Evolutionary conservation across 495 filamentous ascomycete species (phyloP), one percentile per base, ranked within the genome.

Genomic region (Podospora pseudoanserina): DNA sequence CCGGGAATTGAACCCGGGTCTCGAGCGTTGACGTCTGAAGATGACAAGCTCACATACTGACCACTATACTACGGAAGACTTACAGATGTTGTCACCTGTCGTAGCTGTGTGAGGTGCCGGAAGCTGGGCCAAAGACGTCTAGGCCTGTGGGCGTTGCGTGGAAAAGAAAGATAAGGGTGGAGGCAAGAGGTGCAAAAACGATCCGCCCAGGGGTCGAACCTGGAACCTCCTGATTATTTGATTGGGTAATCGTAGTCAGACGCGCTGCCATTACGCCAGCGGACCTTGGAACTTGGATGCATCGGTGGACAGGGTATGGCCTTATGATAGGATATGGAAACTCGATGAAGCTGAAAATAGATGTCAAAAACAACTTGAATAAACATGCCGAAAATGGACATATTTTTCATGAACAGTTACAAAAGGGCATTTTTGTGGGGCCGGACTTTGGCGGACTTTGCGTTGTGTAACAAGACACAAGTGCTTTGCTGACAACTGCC

Each of bases 41-140:
- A 26, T 58, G 55, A 58, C 55, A 58, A 58, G 55, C 55, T 58
- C 55, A 58, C 55, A 58, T 58, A 58, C 55, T 58, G 55, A 58
- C 55, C 55, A 58, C 55, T 58, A 58, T 58, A 58, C 55, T 58
- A 58, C 55, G 55, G 55, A 58, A 58, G 55, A 58, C 6, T 58
- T 58, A 2, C 55, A 58, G 55, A 26, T 58, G 55, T 58, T 4
- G 13, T 58, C 55, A 58, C 18, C n/a, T 58, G 55, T 20, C 18
- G 55, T 58, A 58, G 55, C 11, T 58, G 55, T 20, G 55, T 4
- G 5, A 19, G 18, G 0, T 19, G 5, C 1, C 55, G 55, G 13
- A 58, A 15, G 7, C 3, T 58, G 55, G 55, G 55, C 23, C 20
- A 4, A 58, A 49, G 39, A 7, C 7, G 30, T 4, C 30, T 32